phyloP scores from a whole-genome alignment of 306 rosid genomes.

The Acacia crassicarpa region DNA sequence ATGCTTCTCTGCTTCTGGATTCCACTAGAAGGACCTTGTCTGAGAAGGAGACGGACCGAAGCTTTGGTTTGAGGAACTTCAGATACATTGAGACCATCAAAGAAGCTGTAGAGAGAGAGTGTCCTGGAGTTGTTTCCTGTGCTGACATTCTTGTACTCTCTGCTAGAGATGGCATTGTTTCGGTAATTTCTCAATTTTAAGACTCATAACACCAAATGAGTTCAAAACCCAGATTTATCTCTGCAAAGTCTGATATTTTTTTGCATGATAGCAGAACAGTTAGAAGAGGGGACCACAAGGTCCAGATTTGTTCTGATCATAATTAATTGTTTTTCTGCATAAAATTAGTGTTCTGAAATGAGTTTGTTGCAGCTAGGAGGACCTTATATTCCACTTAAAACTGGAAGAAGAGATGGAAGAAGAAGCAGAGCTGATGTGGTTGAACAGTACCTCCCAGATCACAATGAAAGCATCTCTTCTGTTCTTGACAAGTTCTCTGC shows the following conservation, averaged over 20 bases:
- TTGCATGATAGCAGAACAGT: not conserved
- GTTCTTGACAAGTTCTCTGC: slow-evolving; percentile 85
- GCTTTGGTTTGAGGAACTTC: slow-evolving; percentile 96
- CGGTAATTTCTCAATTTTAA: slow-evolving; percentile 43
- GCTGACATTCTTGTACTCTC: slow-evolving; percentile 91
- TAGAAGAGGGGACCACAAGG: not conserved
- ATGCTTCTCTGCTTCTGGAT: slow-evolving; percentile 91
- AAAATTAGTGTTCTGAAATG: not conserved
- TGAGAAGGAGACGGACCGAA: slow-evolving; percentile 91
- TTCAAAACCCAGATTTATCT: not conserved
- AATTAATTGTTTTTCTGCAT: not conserved
- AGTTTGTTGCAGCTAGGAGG: slow-evolving; percentile 76
- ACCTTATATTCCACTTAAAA: slow-evolving; percentile 75
- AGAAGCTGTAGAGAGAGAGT: slow-evolving; percentile 96
- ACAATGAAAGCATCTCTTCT: slow-evolving; percentile 87
- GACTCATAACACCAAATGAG: not conserved
- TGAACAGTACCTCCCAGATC: slow-evolving; percentile 90
- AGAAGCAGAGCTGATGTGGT: slow-evolving; percentile 86
- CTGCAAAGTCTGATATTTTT: not conserved
- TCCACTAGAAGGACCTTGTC: slow-evolving; percentile 86
- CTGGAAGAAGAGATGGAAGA: slow-evolving; percentile 98
- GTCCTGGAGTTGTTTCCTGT: slow-evolving; percentile 95
- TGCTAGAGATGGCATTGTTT: slow-evolving; percentile 86
- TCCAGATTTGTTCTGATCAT: slow-evolving; percentile 5
- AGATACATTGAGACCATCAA: slow-evolving; percentile 92